Base-by-base conservation (phyloP, 768 basidiomycete species). In the Leccinum fibrillosum region DNA sequence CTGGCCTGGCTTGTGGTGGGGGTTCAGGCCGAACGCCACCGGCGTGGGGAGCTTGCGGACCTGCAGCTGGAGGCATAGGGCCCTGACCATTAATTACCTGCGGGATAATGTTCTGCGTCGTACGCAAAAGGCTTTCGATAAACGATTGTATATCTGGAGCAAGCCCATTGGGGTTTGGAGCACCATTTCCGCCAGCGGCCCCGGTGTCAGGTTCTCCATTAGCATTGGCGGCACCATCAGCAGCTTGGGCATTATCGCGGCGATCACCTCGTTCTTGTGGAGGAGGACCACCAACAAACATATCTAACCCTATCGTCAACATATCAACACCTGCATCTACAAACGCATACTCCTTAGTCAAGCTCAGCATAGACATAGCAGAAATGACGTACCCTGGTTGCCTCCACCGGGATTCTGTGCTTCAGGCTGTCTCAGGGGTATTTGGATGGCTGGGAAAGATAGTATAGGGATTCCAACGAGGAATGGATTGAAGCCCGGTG, bases 291-390 rank as follows among this genome's bases (percentile, higher is more conserved):
- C 62, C 66, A 9, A 76, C 59, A 55, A 76, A 70, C 66, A 78
- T 72, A 55, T 78, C 77, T 28, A 78, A 61, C n/a, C 77, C 77
- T 52, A 78, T 72, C 19, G 77, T 76, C 25, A 78, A 3, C 5
- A 75, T 58, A 45, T 72, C 70, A 1, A 65, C 52, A 54, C 56
- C 72, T 60, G 26, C 12, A 45, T 26, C 47, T 4, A 8, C 34
- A 57, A 61, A 57, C 0, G 52, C 5, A 44, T 51, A 25, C 61
- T 64, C 64, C 26, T 71, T 54, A 57, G 64, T 59, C 25, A 56
- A 69, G 57, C 15, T 63, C 52, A 53, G 67, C 17, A 65, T 64
- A 58, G 15, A 30, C 19, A 60, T 47, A 59, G 57, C 11, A 47
- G 8, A 37, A 58, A 56, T 11, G 32, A 59, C 65, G 21, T 62